Base-by-base conservation (phyloP, 2,329 filamentous ascomycete genomes). In the Chrysoporthe puriensis region DNA sequence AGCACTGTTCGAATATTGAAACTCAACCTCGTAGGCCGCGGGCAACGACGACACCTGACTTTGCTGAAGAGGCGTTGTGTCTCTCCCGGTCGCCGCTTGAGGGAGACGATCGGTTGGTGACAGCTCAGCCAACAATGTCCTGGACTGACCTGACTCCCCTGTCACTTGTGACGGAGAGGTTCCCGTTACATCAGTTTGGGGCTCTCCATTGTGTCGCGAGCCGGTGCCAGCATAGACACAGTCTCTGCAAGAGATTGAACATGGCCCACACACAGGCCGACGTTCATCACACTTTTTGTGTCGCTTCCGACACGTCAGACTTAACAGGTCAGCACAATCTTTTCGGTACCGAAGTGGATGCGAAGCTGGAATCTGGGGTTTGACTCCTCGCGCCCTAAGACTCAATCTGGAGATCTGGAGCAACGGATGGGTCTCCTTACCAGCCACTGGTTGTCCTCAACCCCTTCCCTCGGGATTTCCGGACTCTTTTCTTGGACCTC, bases 221-320 rank as follows among this genome's bases (percentile, higher is more conserved):
- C 48, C 66, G 26, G 52, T 44, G 59, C 11, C 58, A 18, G 50
- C 5, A 21, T 63, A 63, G n/a, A 66, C 32, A 40, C 64, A 66
- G 26, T 63, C 50, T 48, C 50, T 66, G 32, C n/a, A 58, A 18
- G 59, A 66, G 26, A 50, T 63, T 3, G 59, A 66, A 42, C 59
- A 66, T 13, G 59, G 64, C 21, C 59, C 64, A 66, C 64, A 63
- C 1, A 63, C 32, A 32, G 80, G 81, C 70, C 78, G 80, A 46
- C 75, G 75, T 74, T 85, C 83, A 70, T 84, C 82, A 72, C 83
- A 85, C 74, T 85, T 85, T 72, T 84, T 82, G 69, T 84, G 80
- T 66, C 83, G 76, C 67, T 77, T 77, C 61, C 81, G 79, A 71
- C 82, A 84, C 16, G 79, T 81, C 57, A 81, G 73, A 70, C 79